Conservation (phyloP, 805 yeast species). For the Scheffersomyces stipitis region DNA sequence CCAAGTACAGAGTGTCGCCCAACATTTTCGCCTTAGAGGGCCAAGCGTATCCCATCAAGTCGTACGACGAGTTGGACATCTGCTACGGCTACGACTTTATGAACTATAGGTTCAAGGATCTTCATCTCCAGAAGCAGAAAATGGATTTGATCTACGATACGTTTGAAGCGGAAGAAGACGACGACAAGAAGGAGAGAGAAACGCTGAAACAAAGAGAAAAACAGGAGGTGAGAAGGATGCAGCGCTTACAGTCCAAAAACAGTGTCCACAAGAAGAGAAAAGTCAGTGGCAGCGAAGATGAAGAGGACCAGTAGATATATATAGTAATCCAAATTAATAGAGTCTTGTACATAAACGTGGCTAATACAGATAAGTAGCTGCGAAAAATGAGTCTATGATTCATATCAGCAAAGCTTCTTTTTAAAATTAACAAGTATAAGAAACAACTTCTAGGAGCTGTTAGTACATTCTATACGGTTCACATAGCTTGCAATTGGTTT, state of each 20-base stretch:
- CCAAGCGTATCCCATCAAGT: constrained; percentile 6
- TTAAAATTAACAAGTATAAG: too few species aligned
- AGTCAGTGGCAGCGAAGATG: constrained; percentile 14
- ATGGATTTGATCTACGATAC: constrained; percentile 25
- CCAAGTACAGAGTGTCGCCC: constrained; percentile 16
- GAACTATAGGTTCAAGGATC: constrained; percentile 27
- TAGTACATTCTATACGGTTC: too few species aligned
- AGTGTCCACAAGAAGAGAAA: constrained; percentile 19
- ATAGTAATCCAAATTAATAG: constrained; percentile 1
- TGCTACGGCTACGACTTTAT: constrained; percentile 43
- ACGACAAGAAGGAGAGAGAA: constrained; percentile 21
- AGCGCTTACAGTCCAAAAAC: constrained; percentile 21
- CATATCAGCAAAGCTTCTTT: too few species aligned
- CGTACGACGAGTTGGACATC: constrained; percentile 32
- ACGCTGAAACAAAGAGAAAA: constrained; percentile 27
- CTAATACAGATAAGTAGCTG: too few species aligned
- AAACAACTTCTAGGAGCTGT: too few species aligned
- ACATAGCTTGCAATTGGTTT: too few species aligned
- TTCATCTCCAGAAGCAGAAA: constrained; percentile 26
- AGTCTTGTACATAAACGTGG: too few species aligned
- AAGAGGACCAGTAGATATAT: not conserved
- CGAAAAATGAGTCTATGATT: too few species aligned
- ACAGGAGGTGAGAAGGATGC: constrained; percentile 34
- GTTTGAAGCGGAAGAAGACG: constrained; percentile 23
- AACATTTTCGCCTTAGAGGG: constrained; percentile 23